A percentile compares a stretch with the other conserved stretches of the same genome.
Conservation (phyloP, 345 rosid species). For the Trapa incisa region DNA sequence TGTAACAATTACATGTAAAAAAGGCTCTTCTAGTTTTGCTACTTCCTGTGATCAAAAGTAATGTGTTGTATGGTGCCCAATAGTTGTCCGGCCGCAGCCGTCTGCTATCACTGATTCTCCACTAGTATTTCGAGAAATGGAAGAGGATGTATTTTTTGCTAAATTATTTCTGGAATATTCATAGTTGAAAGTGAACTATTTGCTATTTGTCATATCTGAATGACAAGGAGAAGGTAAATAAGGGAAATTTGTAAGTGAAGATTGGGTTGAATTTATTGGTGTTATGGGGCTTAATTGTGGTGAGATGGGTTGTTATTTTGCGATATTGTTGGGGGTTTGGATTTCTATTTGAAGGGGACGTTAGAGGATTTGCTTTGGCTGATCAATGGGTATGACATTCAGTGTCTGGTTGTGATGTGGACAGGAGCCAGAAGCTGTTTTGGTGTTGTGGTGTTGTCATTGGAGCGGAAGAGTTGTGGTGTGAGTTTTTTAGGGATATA, state of each 20-base stretch:
- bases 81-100: background rate
- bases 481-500: conserved; percentile 26
- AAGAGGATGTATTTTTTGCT: background rate
- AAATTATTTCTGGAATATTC: too few relatives aligned
- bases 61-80: background rate
- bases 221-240: background rate
- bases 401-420: conserved; percentile 68
- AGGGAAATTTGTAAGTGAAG: background rate
- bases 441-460: conserved; percentile 21
- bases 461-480: conserved; percentile 31
- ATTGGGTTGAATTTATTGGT: background rate
- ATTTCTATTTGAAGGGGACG: conserved; percentile 35
- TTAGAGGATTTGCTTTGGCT: conserved; percentile 27
- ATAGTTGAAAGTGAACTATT: background rate
- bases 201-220: background rate
- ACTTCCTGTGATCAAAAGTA: background rate
- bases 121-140: background rate
- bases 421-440: conserved; percentile 48
- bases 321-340: conserved; percentile 33
- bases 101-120: background rate
- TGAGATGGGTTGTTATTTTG: conserved; percentile 14
- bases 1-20: background rate
- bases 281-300: conserved; percentile 16
- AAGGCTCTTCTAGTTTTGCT: background rate
- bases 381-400: conserved; percentile 42